Base-by-base conservation (phyloP, 106 monocot species). In the Dactylorhiza incarnata region DNA sequence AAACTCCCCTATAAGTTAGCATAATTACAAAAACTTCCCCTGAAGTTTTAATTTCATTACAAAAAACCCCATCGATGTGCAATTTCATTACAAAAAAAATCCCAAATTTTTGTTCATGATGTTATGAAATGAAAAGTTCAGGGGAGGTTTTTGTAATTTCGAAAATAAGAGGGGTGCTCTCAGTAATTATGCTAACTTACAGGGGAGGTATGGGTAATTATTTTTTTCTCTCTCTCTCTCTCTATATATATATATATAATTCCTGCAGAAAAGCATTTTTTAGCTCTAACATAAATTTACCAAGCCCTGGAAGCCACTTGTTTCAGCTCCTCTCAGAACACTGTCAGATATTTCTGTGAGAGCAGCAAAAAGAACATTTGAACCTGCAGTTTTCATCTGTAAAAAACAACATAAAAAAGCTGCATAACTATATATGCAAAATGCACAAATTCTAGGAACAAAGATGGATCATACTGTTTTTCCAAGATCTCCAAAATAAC, bases 271-370 rank as follows among this genome's bases (percentile, higher is more conserved):
- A 68, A 20, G 67, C 13, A 68, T 9, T 37, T 68, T 9, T 5
- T 70, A 45, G 6, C 8, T 66, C 37, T 46, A 70, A 6, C 45
- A 45, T 1, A 44, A 70, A 46, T 53, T 75, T 90, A 95, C 95
- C 95, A 95, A 77, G 67, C 95, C 95, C 78, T 87, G 92, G 68
- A 95, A 86, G 73, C 92, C 95, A 84, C 74, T 82, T 45, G 84
- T 75, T 83, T 95, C 95, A 74, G 95, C 92, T 77, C 95, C 95
- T 84, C 75, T 89, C 23, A 95, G 62, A 76, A 95, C 79, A 76
- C 70, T 92, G 79, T 95, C 95, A 49, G 95, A 95, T 76, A 95
- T 85, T 86, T 95, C 95, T 16, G 95, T 95, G 16, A 92, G 71
- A 52, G 89, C 89, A 76, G 87, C 95, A 88, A 95, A 95, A 67